phyloP scores from a whole-genome alignment of 1,139 yeast genomes.

The Ashbya aceris region DNA sequence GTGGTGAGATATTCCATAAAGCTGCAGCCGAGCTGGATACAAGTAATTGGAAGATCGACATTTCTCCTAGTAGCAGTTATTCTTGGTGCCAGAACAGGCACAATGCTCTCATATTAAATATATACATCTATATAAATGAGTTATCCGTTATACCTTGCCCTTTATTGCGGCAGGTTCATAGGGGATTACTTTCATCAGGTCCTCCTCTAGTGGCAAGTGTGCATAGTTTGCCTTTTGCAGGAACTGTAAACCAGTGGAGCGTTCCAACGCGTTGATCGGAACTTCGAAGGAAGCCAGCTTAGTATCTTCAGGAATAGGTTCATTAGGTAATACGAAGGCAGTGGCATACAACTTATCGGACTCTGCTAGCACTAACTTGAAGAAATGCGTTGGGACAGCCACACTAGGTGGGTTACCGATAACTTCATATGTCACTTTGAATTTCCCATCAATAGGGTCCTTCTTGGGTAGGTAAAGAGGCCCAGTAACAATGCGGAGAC shows the following conservation, averaged over 20 bases:
- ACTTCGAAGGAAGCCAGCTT: conserved; percentile 74
- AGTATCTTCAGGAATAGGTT: conserved; percentile 54
- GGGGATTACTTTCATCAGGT: background rate
- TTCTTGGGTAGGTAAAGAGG: conserved; percentile 81
- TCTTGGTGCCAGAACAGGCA: conserved; percentile 2
- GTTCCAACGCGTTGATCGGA: conserved; percentile 82
- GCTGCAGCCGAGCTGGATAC: background rate
- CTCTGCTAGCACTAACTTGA: conserved; percentile 84
- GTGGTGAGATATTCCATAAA: too few species aligned
- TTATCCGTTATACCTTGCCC: background rate
- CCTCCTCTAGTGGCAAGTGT: conserved; percentile 1
- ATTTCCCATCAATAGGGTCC: conserved; percentile 66
- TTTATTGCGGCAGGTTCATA: background rate
- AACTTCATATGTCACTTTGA: conserved; percentile 76
- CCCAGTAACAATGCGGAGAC: conserved; percentile 85
- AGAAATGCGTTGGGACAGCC: conserved; percentile 97
- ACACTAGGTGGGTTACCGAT: conserved; percentile 95
- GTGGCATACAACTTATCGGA: conserved; percentile 61
- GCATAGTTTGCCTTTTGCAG: conserved; percentile 40
- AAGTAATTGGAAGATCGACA: background rate
- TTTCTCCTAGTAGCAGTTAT: background rate
- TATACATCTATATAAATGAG: background rate
- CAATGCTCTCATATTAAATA: background rate
- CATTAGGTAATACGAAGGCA: conserved; percentile 91
- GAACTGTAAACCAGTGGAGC: conserved; percentile 76